These are phyloP conservation scores for Fusarium keratoplasticum DNA, from an alignment of 2,329 filamentous ascomycete genomes.

Conservation along the genomic window DNA sequence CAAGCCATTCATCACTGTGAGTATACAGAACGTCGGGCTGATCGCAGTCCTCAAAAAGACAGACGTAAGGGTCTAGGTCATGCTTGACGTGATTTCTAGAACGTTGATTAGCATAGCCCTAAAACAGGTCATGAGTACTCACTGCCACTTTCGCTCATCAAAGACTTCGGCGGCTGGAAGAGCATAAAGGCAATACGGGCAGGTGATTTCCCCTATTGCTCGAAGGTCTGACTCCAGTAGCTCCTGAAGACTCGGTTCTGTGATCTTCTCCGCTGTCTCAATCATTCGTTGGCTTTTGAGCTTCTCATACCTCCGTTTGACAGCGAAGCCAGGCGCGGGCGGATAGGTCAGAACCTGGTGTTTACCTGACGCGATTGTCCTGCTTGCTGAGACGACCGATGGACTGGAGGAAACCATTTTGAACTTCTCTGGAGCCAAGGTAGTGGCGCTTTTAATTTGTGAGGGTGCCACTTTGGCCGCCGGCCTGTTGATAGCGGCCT, in stretches of 20 bases:
- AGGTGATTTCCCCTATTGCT: conserved; percentile 16
- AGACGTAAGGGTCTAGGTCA: conserved; percentile 36
- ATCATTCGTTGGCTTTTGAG: background rate
- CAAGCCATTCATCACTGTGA: conserved; percentile 17
- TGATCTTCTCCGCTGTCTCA: background rate
- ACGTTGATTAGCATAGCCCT: background rate
- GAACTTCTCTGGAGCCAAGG: background rate
- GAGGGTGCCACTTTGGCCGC: background rate
- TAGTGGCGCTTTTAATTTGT: background rate
- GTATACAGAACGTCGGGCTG: conserved; percentile 6
- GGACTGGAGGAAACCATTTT: background rate
- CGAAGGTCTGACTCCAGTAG: background rate
- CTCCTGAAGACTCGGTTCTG: conserved; percentile 3
- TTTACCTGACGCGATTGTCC: background rate
- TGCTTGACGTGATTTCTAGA: conserved; percentile 20
- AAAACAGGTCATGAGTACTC: background rate
- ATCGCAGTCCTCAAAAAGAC: conserved; percentile 29
- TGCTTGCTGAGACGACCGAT: conserved; percentile 8
- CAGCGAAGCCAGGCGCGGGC: background rate
- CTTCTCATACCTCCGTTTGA: background rate
- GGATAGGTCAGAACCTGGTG: conserved; percentile 5
- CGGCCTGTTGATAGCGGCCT: background rate
- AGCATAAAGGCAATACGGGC: conserved; percentile 25
- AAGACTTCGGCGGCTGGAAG: conserved; percentile 2
- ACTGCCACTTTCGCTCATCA: conserved; percentile 28